Conservation (phyloP, 75 land plant genomes). For the Pinus taeda region DNA sequence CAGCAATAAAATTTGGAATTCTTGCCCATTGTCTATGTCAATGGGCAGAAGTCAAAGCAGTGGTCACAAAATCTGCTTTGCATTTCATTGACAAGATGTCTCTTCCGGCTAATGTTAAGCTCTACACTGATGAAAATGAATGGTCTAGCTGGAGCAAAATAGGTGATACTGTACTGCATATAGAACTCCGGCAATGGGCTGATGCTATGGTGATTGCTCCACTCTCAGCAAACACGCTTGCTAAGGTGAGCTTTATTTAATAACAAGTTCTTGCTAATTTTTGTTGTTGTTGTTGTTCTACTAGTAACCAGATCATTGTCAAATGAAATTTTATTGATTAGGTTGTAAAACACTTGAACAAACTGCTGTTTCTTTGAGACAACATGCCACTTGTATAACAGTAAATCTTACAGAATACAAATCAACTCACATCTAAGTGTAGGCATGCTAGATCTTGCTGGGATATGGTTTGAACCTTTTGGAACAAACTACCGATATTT, state of each 20-base stretch:
- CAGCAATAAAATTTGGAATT: constrained; percentile 48
- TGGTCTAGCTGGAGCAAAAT: constrained; percentile 54
- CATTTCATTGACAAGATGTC: constrained; percentile 37
- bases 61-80: constrained; percentile 43
- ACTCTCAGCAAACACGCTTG: constrained; percentile 52
- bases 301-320: no score
- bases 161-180: constrained; percentile 48
- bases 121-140: constrained; percentile 49
- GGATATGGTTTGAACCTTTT: no score
- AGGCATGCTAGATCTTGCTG: no score
- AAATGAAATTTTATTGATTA: no score
- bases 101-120: constrained; percentile 25
- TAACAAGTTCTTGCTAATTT: background rate
- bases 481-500: no score
- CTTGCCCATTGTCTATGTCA: constrained; percentile 48
- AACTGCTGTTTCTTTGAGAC: no score
- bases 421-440: no score
- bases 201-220: constrained; percentile 54
- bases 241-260: constrained; percentile 25
- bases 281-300: no score
- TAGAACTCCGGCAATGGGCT: constrained; percentile 51
- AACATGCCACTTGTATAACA: no score
- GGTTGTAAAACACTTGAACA: no score
- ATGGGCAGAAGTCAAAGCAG: constrained; percentile 55
- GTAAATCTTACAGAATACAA: no score